phyloP scores from a whole-genome alignment of 257 asterid genomes.

The Salvia miltiorrhiza region DNA sequence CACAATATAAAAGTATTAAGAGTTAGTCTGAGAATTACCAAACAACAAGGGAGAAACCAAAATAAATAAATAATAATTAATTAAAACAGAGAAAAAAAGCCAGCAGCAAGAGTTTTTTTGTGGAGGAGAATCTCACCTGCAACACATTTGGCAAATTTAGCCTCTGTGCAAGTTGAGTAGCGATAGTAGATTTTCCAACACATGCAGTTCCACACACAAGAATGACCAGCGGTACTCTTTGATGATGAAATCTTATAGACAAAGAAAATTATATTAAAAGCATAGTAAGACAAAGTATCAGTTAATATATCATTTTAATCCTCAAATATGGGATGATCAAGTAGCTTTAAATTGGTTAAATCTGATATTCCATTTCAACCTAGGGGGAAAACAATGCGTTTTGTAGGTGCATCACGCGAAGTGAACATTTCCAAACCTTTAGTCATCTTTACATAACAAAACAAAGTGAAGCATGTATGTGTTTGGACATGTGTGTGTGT shows the following conservation, averaged over 20 bases:
- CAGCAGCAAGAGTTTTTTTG: conserved; percentile 1
- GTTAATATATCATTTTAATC: conserved; percentile 12
- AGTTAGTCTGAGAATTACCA: conserved; percentile 18
- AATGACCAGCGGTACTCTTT: conserved; percentile 95
- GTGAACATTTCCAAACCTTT: neutral
- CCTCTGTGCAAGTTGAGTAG: conserved; percentile 99
- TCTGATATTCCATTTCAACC: neutral
- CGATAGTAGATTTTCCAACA: conserved; percentile 96
- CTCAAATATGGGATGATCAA: neutral
- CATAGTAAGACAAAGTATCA: conserved; percentile 11
- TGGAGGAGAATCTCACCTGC: conserved; percentile 50
- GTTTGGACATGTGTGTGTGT: neutral
- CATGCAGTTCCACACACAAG: conserved; percentile 99
- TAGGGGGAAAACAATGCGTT: neutral
- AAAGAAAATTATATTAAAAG: conserved; percentile 19
- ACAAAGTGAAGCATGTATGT: neutral
- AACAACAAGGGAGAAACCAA: neutral
- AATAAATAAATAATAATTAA: neutral
- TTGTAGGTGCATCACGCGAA: neutral
- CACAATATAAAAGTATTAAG: conserved; percentile 12
- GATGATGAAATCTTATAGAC: conserved; percentile 83
- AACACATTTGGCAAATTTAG: conserved; percentile 94
- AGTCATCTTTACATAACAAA: conserved; percentile 4
- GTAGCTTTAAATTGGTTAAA: neutral
- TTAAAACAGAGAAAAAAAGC: neutral